Evolutionary conservation across 108 stramenopile species (phyloP).

Genomic region (Chaetoceros tenuissimus): DNA sequence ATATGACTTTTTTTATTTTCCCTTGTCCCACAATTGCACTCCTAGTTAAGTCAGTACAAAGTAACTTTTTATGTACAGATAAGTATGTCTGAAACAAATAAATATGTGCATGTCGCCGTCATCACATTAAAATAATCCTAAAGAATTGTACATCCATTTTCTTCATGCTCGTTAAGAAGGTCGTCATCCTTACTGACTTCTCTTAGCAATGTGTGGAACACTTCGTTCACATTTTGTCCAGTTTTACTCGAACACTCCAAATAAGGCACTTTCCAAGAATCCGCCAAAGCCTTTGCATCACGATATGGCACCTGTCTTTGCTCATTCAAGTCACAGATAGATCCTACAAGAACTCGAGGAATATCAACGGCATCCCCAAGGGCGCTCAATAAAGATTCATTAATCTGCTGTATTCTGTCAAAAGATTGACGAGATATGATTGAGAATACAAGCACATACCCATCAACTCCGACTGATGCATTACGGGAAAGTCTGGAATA

Average conservation of each 20-base stretch:
- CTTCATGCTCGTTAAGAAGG: constrained; percentile 56
- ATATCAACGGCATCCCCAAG: constrained; percentile 80
- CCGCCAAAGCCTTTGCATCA: constrained; percentile 65
- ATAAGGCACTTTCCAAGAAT: constrained; percentile 67
- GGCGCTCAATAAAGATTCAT: constrained; percentile 66
- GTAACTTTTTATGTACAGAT: too few species aligned
- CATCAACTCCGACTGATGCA: constrained; percentile 82
- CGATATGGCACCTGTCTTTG: constrained; percentile 39
- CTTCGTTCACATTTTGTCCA: constrained; percentile 74
- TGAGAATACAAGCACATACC: constrained; percentile 73
- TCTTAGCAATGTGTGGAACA: constrained; percentile 77
- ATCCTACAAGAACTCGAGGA: constrained; percentile 80
- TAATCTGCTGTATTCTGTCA: constrained; percentile 67
- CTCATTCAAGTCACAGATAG: constrained; percentile 65
- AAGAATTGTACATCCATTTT: constrained; percentile 56
- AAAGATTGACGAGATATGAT: constrained; percentile 68
- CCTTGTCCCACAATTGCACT: too few species aligned
- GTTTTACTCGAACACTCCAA: constrained; percentile 78
- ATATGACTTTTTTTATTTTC: too few species aligned
- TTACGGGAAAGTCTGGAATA: constrained; percentile 80
- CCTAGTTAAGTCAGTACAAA: too few species aligned
- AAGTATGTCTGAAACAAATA: too few species aligned
- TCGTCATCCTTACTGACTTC: constrained; percentile 89
- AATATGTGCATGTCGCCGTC: too few species aligned
- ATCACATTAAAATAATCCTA: too few species aligned